Evolutionary conservation across 345 rosid genomes (phyloP).

Genomic region (Abelmoschus esculentus): DNA sequence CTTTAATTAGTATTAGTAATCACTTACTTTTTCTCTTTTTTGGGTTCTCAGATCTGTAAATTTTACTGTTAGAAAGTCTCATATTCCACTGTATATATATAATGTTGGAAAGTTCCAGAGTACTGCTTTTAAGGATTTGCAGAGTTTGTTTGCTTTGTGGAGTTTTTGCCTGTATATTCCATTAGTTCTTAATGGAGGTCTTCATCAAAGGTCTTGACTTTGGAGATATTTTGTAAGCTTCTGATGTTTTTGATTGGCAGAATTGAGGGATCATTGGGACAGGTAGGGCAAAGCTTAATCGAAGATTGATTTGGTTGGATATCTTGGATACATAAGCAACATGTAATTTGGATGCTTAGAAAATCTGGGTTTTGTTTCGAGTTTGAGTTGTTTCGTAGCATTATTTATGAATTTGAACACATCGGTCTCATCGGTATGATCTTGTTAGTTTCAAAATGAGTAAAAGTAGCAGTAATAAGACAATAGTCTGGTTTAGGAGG

Average conservation of each 20-base stretch:
- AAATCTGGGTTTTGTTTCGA: not conserved
- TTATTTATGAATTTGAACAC: not conserved
- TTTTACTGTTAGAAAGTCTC: not conserved
- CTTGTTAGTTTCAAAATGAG: constrained; percentile 26
- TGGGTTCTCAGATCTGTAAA: constrained; percentile 19
- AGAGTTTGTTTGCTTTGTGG: not conserved
- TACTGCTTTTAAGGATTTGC: too few relatives aligned
- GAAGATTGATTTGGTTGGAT: constrained; percentile 11
- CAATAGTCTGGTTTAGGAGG: constrained; percentile 93
- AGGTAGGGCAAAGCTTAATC: constrained; percentile 15
- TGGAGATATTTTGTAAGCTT: constrained; percentile 10
- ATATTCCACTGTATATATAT: constrained; percentile 6
- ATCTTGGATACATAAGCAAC: constrained; percentile 13
- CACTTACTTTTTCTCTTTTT: not conserved
- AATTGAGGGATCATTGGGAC: not conserved
- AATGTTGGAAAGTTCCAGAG: too few relatives aligned
- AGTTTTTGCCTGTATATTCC: not conserved
- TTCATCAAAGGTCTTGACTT: not conserved
- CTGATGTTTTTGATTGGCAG: constrained; percentile 5
- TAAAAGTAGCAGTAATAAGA: constrained; percentile 30
- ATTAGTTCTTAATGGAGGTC: not conserved
- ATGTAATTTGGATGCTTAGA: not conserved
- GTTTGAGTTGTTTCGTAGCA: not conserved
- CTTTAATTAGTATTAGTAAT: constrained; percentile 22
- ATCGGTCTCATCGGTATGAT: constrained; percentile 10